Base-by-base conservation (phyloP, 768 basidiomycete species). In the Steccherinum ochraceum region DNA sequence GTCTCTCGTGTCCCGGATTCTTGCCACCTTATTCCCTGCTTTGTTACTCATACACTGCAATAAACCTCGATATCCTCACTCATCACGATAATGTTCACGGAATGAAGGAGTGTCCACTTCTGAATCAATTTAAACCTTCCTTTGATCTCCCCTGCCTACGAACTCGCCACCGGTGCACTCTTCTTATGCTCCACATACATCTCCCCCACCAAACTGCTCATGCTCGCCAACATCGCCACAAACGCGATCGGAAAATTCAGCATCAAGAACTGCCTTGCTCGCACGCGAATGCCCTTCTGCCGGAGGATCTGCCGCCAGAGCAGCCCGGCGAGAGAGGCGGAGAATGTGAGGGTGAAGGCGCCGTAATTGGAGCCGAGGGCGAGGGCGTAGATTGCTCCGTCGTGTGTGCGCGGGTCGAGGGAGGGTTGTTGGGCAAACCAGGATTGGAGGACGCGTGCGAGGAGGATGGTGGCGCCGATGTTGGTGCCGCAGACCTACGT, bases 301-400 rank as follows among this genome's bases (percentile, higher is more conserved):
- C 63, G 60, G 49, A 95, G 69, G 50, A 95, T 91, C 13, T 71
- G 62, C 19, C 74, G 69, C 93, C 94, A 97, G 13, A 96, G 72
- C 40, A 98, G 69, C 0, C 93, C 93, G 0, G 92, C 93, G 13
- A 96, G 78, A 49, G 87, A 90, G 0, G 89, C 90, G 4, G 86
- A 85, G 62, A 93, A 94, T 7, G 90, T 89, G 62, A 89, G 85
- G 54, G 84, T 87, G 57, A 94, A 86, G 1, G 94, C 94, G 12
- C 94, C 94, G 26, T 91, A 85, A 66, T 96, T 96, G 50, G 83
- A 86, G 2, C 88, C 86, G 0, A 96, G 75, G 5, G 93, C 93
- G 12, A 96, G 77, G 0, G 91, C 78, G 52, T 67, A 70, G 12
- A 69, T 56, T 18, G 63, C 51, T 40, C 61, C 62, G 50, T 61